Base-by-base conservation (phyloP, 1,139 yeast genomes). In the Pichia sp. region DNA sequence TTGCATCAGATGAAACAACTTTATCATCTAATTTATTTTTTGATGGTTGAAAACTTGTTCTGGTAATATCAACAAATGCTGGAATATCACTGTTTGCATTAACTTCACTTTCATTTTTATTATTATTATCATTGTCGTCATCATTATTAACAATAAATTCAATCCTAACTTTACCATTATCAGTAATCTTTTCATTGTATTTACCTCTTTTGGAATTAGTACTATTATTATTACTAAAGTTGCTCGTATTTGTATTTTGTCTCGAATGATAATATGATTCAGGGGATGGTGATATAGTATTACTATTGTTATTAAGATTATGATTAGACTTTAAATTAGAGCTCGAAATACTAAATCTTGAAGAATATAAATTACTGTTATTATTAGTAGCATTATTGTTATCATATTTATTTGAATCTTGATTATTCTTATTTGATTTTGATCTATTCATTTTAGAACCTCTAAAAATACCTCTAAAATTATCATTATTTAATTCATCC, bases 1-100 rank as follows among this genome's bases (percentile, higher is more conserved):
- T 69, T 0, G 92, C 87, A 63, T 85, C 94, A 1, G 92, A 82
- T 11, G 90, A 82, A 48, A 84, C 74, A 47, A 80, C 72, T 50
- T 76, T 80, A 70, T 68, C 66, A 41, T 63, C 65, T 25, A 62
- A 36, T 43, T 61, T 62, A 46, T 62, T 61, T 45, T 62, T 62
- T 0, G 66, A 61, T 9, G 65, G 65, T 42, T 60, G 61, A 48
- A 63, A 63, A 54, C 63, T 59, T 6, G 62, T 50, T 40, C 65
- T 54, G 6, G 69, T 65, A 30, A 63, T 64, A 45, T 66, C 70
- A 31, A 69, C 68, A 47, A 69, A 68, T 10, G 64, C 60, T 6
- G 67, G 67, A 31, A 63, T 55, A 24, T 51, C 61, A 12, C 47
- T 31, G 33, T 41, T 39, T 4, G 22, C 31, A 36, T 35, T 32